Conservation (phyloP, 1,284 basidiomycete genomes). For the Inonotus hispidus region DNA sequence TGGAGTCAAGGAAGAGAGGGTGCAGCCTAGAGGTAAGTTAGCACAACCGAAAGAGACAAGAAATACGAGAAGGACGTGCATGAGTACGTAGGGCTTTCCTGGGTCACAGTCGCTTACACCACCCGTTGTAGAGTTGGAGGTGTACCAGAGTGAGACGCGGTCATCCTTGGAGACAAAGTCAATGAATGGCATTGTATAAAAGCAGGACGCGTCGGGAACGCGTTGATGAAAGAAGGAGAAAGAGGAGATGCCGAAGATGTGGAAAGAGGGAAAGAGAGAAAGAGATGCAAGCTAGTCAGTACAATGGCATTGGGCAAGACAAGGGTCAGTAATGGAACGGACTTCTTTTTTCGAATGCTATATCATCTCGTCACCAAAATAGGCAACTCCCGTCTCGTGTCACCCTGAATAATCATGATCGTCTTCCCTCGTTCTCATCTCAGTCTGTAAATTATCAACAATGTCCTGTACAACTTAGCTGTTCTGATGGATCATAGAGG, state of each 20-base stretch:
- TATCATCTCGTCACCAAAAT: too few species aligned
- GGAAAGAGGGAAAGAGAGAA: background rate
- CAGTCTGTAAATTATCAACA: too few species aligned
- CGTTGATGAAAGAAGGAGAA: background rate
- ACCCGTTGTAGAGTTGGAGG: conserved; percentile 49
- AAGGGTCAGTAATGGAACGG: conserved; percentile 1
- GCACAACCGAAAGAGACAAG: background rate
- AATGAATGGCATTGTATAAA: conserved; percentile 62
- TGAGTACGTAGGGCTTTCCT: conserved; percentile 54
- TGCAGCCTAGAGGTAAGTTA: conserved; percentile 35
- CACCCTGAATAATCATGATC: too few species aligned
- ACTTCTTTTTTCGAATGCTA: background rate
- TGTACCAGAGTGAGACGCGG: conserved; percentile 66
- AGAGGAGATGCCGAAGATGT: background rate
- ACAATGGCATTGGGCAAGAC: background rate
- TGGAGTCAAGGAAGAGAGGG: conserved; percentile 59
- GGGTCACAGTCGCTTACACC: conserved; percentile 64
- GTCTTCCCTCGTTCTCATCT: too few species aligned
- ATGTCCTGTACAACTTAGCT: too few species aligned
- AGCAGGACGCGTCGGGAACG: background rate
- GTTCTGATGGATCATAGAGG: too few species aligned
- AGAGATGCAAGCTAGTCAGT: background rate
- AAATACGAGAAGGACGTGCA: conserved; percentile 26
- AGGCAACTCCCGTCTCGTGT: too few species aligned
- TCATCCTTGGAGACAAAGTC: conserved; percentile 59